phyloP scores from a whole-genome alignment of 345 rosid species.

The Bruguiera gymnorhiza region DNA sequence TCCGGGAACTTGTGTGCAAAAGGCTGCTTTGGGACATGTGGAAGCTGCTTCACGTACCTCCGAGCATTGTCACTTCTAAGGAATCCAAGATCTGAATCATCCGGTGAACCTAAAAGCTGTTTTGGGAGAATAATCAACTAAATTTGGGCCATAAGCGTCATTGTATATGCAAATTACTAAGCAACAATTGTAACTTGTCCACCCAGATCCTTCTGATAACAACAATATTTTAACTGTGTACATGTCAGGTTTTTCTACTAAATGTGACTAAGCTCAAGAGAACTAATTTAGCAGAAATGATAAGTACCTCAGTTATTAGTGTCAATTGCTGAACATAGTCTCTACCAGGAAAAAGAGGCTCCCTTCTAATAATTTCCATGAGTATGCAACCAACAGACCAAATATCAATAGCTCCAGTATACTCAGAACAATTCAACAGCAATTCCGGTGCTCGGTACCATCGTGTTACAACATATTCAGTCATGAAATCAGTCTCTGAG shows the following conservation, averaged over 20 bases:
- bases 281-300: not conserved
- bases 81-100: conserved; percentile 81
- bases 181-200: conserved; percentile 7
- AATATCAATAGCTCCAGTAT: conserved; percentile 76
- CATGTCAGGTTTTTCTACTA: not conserved
- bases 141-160: not conserved
- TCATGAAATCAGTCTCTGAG: conserved; percentile 86
- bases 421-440: conserved; percentile 70
- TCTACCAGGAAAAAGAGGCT: conserved; percentile 81
- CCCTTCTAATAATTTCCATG: conserved; percentile 71
- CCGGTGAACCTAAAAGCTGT: conserved; percentile 81
- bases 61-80: conserved; percentile 78
- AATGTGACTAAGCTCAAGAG: not conserved
- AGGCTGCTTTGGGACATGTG: conserved; percentile 61
- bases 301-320: conserved; percentile 73
- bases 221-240: not conserved
- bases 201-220: not conserved
- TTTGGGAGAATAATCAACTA: not conserved
- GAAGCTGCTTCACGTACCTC: conserved; percentile 77
- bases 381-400: conserved; percentile 98
- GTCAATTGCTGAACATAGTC: conserved; percentile 81
- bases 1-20: conserved; percentile 62
- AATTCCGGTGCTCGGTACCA: conserved; percentile 81
- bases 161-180: not conserved
- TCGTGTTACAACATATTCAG: conserved; percentile 74